Evolutionary conservation across 78 protist species (phyloP).

Genomic region (Dictyostelium brefeldianum): DNA sequence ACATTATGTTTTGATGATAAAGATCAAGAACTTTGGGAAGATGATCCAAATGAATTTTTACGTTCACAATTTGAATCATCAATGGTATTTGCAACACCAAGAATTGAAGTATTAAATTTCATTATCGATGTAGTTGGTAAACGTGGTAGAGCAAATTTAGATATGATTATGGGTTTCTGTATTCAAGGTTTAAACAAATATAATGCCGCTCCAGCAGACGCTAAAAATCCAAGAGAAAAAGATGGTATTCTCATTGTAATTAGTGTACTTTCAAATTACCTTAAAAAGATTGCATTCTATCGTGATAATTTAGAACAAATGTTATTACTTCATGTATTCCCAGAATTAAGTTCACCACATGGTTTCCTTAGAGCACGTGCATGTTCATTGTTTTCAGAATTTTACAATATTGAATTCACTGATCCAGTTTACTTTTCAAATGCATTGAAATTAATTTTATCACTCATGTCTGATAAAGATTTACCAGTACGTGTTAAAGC

Average conservation of each 20-base stretch:
- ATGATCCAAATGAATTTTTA: constrained; percentile 89
- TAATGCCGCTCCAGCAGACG: background rate
- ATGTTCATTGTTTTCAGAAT: constrained; percentile 22
- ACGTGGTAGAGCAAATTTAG: constrained; percentile 56
- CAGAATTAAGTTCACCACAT: constrained; percentile 43
- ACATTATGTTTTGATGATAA: constrained; percentile 72
- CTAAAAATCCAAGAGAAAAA: constrained; percentile 43
- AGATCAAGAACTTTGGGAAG: constrained; percentile 85
- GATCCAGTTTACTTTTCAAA: constrained; percentile 33
- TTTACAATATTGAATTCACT: constrained; percentile 61
- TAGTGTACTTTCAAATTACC: constrained; percentile 20
- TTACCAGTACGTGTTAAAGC: constrained; percentile 85
- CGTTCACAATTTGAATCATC: constrained; percentile 70
- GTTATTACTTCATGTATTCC: constrained; percentile 74
- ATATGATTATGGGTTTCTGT: constrained; percentile 56
- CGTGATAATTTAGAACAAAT: constrained; percentile 44
- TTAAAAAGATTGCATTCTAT: constrained; percentile 19
- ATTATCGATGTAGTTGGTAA: constrained; percentile 59
- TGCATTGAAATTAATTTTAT: constrained; percentile 31
- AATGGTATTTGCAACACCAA: constrained; percentile 38
- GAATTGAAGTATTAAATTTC: constrained; percentile 38
- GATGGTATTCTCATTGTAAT: constrained; percentile 56
- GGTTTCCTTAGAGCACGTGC: constrained; percentile 76
- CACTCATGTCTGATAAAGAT: constrained; percentile 70
- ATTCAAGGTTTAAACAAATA: constrained; percentile 27